Evolutionary conservation across 805 yeast species (phyloP), one percentile per base, ranked within the genome.

Genomic region (Ogataea nonfermentans): DNA sequence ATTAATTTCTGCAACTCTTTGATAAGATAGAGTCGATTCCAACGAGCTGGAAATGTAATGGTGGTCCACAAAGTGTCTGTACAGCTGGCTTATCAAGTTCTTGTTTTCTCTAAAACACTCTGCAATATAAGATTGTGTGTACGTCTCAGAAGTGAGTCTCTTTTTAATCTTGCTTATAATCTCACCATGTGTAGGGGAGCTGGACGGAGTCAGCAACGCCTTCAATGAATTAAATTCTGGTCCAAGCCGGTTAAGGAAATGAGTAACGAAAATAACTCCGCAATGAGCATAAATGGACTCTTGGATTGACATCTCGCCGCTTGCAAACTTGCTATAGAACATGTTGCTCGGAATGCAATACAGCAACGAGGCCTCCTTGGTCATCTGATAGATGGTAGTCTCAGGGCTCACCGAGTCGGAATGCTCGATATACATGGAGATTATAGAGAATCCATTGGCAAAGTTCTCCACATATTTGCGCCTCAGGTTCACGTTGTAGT

Each of bases 381-480:
- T 82, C 46, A 91, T 84, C 70, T 91, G 98, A 61, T 81, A 81
- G 48, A 90, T 81, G 16, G 95, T 81, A 55, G 84, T 72, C 54
- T 88, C 91, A 42, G 79, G 71, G 23, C 43, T 46, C 16, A 70
- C 70, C 4, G 66, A 63, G 48, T 74, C 80, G 24, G 76, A 68
- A 41, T 86, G 83, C 32, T 77, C 77, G 56, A 91, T 74, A 65
- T 93, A 93, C 71, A 89, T 76, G 26, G 97, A 89, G 55, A 89
- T 78, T 37, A 91, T 75, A 16, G 96, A 82, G 48, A 82, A 76
- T 37, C 95, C 96, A 59, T 90, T 88, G 50, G 90, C 73, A 61
- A 91, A 93, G 61, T 90, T 93, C 64, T 91, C 99, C 43, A 93
- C 89, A 60, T 90, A 93, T 67, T 89, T 89, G 63, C 96, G 79